Evolutionary conservation across 768 basidiomycete genomes (phyloP), one percentile per base, ranked within the genome.

Genomic region (Suillus placidus): DNA sequence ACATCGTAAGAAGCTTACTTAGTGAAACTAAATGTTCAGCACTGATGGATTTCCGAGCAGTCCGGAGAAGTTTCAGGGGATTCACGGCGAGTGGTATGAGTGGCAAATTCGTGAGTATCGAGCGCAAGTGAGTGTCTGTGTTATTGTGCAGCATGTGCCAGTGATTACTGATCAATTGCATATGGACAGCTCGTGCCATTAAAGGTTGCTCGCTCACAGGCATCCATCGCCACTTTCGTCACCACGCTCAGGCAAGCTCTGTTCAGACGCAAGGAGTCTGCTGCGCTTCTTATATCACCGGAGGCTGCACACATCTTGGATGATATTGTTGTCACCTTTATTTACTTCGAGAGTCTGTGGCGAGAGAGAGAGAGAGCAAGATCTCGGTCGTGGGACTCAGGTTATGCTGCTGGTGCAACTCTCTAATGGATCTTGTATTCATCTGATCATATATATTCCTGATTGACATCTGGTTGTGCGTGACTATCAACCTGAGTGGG

Each of bases 241-340:
- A 67, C 68, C 18, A 72, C 72, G 3, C 49, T 62, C 0, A 67
- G 72, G 2, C 64, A 70, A 1, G 65, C 64, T 12, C 66, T 68
- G 26, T 64, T 64, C 64, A 30, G 13, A 12, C 71, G 70, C 6
- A 73, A 64, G 62, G 42, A 63, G 18, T 64, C 67, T 4, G 71
- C 73, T 4, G 70, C 73, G 12, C 66, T 79, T 6, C 70, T 71
- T 38, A 45, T 80, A 26, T 65, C 73, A 13, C 75, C 75, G 9
- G 74, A 73, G 35, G 78, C 77, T 7, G 49, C 63, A 12, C 67
- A 57, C 37, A 78, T 79, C 45, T 64, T 79, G 14, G 78, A 80
- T 58, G 79, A 79, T 42, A 78, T 79, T 42, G 32, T 79, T 38
- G 75, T 78, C 62, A 79, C 79, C 0, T 79, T 80, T 37, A 65